These are phyloP conservation scores for Penicillium sp. DNA, from an alignment of 2,329 filamentous ascomycete genomes.

Conservation along the genomic window DNA sequence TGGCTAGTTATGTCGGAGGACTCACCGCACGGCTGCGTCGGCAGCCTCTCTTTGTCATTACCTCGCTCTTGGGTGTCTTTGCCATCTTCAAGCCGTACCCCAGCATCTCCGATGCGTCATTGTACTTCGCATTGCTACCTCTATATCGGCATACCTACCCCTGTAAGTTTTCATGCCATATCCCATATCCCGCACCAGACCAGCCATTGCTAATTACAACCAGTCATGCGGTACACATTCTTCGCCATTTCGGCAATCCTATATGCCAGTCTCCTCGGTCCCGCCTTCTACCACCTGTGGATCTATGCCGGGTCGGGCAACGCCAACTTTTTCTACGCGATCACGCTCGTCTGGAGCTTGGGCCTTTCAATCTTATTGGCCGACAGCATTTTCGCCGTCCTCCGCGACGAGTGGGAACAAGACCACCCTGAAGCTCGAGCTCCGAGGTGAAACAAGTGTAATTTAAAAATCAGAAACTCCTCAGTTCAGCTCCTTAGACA, in stretches of 20 bases:
- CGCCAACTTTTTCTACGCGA: constrained; percentile 98
- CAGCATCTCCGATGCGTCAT: constrained; percentile 79
- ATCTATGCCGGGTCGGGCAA: constrained; percentile 97
- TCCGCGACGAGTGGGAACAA: constrained; percentile 90
- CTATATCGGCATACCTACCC: constrained; percentile 90
- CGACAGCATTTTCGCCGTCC: constrained; percentile 78
- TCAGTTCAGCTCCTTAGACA: constrained; percentile 44
- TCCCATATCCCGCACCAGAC: too few relatives aligned
- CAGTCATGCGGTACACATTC: constrained; percentile 90
- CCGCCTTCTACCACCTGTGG: constrained; percentile 95
- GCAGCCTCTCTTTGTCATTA: constrained; percentile 81
- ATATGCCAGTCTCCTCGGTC: constrained; percentile 83
- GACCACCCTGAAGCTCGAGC: constrained; percentile 81
- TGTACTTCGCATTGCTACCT: constrained; percentile 78
- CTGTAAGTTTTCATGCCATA: constrained; percentile 46
- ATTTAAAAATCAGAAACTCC: not conserved
- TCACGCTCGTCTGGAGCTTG: constrained; percentile 96
- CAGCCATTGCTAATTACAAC: constrained; percentile 23
- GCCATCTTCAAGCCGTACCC: constrained; percentile 97
- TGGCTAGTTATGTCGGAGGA: constrained; percentile 82
- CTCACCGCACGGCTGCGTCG: constrained; percentile 74
- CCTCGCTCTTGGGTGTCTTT: constrained; percentile 81
- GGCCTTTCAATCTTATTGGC: constrained; percentile 81
- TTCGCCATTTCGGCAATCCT: constrained; percentile 75
- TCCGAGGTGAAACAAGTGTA: constrained; percentile 84